Conservation (phyloP, 2,329 filamentous ascomycete genomes). For the Microsporum ferrugineum region DNA sequence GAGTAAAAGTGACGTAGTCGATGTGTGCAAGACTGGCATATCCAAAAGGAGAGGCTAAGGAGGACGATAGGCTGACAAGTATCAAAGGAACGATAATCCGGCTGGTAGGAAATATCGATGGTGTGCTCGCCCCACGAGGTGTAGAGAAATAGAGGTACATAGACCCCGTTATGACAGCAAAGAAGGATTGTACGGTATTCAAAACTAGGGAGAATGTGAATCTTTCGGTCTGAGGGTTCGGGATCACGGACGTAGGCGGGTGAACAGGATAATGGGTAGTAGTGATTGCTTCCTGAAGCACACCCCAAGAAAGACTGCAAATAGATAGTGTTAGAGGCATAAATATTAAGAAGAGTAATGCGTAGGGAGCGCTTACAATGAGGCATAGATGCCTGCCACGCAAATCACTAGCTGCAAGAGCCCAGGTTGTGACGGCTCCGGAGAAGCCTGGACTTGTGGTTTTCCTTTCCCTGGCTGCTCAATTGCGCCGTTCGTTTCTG, state of each 20-base stretch:
- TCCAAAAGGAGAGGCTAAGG: slow-evolving; percentile 86
- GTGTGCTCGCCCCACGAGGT: slow-evolving; percentile 40
- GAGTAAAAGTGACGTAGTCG: slow-evolving; percentile 95
- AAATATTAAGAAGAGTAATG: not conserved
- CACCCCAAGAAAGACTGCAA: slow-evolving; percentile 76
- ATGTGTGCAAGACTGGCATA: slow-evolving; percentile 87
- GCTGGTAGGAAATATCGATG: slow-evolving; percentile 60
- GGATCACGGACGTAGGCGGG: slow-evolving; percentile 36
- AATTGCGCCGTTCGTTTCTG: slow-evolving; percentile 24
- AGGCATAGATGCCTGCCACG: slow-evolving; percentile 90
- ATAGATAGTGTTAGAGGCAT: not conserved
- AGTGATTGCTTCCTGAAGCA: slow-evolving; percentile 93
- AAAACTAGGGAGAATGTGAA: slow-evolving; percentile 93
- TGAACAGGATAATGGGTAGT: slow-evolving; percentile 70
- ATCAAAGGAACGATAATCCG: slow-evolving; percentile 66
- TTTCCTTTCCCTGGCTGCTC: slow-evolving; percentile 13
- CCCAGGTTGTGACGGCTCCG: slow-evolving; percentile 40
- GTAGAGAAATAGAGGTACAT: slow-evolving; percentile 61
- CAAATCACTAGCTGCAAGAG: slow-evolving; percentile 68
- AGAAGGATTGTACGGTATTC: slow-evolving; percentile 87
- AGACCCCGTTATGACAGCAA: slow-evolving; percentile 72
- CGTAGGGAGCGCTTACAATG: slow-evolving; percentile 55
- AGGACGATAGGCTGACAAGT: slow-evolving; percentile 76
- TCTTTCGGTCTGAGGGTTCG: slow-evolving; percentile 45
- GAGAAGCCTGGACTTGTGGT: slow-evolving; percentile 18